phyloP scores from a whole-genome alignment of 1,284 basidiomycete species.

The Rhodotorula sp. region DNA sequence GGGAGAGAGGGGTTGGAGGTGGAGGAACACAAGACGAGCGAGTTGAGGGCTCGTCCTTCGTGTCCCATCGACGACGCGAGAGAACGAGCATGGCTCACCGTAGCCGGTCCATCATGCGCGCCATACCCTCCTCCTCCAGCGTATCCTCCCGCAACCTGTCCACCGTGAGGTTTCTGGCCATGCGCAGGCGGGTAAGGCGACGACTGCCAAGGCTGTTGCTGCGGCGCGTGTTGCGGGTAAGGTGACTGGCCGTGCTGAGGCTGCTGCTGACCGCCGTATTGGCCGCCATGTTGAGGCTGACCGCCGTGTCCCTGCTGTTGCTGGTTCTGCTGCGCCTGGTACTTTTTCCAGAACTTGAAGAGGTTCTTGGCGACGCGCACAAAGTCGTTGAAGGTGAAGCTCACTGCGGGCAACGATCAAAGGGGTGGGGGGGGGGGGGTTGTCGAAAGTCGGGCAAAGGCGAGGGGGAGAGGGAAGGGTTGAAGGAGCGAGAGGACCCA shows the following conservation, averaged over 20 bases:
- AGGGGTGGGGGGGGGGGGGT: not conserved
- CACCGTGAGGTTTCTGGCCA: conserved; percentile 4
- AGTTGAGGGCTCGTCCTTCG: conserved; percentile 11
- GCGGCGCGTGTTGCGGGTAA: conserved; percentile 3
- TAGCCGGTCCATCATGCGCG: conserved; percentile 35
- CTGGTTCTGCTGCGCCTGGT: conserved; percentile 14
- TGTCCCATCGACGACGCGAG: not conserved
- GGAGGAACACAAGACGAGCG: not conserved
- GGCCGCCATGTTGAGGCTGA: not conserved
- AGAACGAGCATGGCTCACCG: conserved; percentile 19
- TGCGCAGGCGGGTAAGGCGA: conserved; percentile 19
- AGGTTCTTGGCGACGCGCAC: conserved; percentile 18
- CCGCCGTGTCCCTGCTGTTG: conserved; percentile 20
- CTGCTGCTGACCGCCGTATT: conserved; percentile 17
- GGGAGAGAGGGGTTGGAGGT: not conserved
- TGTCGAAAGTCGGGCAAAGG: not conserved
- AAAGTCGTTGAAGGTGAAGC: conserved; percentile 14
- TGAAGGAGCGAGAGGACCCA: not conserved
- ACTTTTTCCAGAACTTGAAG: conserved; percentile 20
- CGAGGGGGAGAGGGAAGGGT: not conserved
- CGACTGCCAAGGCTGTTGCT: conserved; percentile 18
- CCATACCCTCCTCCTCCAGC: conserved; percentile 28
- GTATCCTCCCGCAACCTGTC: not conserved
- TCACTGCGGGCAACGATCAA: not conserved
- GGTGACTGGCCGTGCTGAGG: conserved; percentile 1